Evolutionary conservation across 2,329 filamentous ascomycete genomes (phyloP), one percentile per base, ranked within the genome.

Genomic region (Mycosphaerella sp.): DNA sequence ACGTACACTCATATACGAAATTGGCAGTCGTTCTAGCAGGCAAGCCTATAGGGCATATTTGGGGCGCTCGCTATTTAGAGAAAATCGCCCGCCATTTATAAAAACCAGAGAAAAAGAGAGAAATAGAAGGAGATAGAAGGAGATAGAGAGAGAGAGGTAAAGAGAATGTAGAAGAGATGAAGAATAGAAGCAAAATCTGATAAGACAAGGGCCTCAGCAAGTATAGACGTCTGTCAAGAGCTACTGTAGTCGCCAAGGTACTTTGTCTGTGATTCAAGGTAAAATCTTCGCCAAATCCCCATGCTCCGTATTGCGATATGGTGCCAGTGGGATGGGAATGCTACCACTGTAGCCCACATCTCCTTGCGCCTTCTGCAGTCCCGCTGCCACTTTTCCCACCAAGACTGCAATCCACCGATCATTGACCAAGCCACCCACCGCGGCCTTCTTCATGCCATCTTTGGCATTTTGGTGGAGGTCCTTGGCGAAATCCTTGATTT

Each of bases 341-440:
- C 73, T 70, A 1, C 73, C 75, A 48, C 72, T 74, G 58, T 79
- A 80, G 1, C 77, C 78, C 1, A 78, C 64, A 64, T 79, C 77
- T 0, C 77, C 77, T 54, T 75, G 72, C 34, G 73, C 74, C 23
- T 69, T 71, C 64, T 78, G 76, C 48, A 79, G 54, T 62, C 75
- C 78, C 56, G 67, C 69, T 53, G 75, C 76, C 3, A 77, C 66
- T 57, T 76, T 79, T 4, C 78, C 77, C 0, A 80, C 76, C 58
- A 80, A 61, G 62, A 74, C 76, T 36, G 77, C 77, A 60, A 80
- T 79, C 77, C 77, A 80, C 17, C 75, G 68, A 61, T 80, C 78
- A 59, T 80, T 80, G 4, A 76, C 73, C 36, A 78, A 70, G 1
- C 72, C 74, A 36, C 65, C 73, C 1, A 76, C 71, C 1, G 73